Evolutionary conservation across 257 asterid species (phyloP).

Genomic region (Przewalskia tangutica): DNA sequence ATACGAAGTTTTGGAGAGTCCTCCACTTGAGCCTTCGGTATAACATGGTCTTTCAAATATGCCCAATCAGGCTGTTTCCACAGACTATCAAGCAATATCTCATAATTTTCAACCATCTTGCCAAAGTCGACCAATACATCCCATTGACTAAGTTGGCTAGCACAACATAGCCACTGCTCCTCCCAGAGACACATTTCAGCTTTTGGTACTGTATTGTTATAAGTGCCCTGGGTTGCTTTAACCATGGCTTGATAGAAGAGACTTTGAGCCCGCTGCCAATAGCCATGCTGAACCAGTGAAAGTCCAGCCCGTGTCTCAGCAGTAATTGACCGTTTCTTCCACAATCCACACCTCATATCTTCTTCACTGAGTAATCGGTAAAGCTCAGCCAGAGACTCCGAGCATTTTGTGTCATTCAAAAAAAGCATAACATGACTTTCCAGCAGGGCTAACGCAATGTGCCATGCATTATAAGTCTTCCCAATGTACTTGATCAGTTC

Average conservation of each 20-base stretch:
- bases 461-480: conserved; percentile 98
- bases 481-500: conserved; percentile 94
- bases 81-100: conserved; percentile 82
- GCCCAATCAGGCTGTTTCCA: conserved; percentile 99
- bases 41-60: conserved; percentile 78
- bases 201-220: conserved; percentile 91
- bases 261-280: conserved; percentile 94
- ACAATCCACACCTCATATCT: conserved; percentile 99
- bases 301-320: conserved; percentile 97
- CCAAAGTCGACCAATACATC: conserved; percentile 93
- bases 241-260: conserved; percentile 97
- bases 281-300: conserved; percentile 98
- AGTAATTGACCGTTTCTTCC: conserved; percentile 88
- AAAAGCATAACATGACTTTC: conserved; percentile 98
- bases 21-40: conserved; percentile 96
- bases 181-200: conserved; percentile 99
- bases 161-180: conserved; percentile 97
- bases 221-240: conserved; percentile 98
- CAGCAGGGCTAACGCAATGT: conserved; percentile 76
- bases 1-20: conserved; percentile 95
- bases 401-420: conserved; percentile 84
- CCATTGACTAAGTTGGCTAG: conserved; percentile 96
- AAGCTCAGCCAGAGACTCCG: conserved; percentile 97
- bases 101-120: conserved; percentile 86
- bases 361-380: conserved; percentile 93